Evolutionary conservation across 176 grass and related monocot species (phyloP), one percentile per base, ranked within the genome.

Genomic region (Guadua angustifolia): DNA sequence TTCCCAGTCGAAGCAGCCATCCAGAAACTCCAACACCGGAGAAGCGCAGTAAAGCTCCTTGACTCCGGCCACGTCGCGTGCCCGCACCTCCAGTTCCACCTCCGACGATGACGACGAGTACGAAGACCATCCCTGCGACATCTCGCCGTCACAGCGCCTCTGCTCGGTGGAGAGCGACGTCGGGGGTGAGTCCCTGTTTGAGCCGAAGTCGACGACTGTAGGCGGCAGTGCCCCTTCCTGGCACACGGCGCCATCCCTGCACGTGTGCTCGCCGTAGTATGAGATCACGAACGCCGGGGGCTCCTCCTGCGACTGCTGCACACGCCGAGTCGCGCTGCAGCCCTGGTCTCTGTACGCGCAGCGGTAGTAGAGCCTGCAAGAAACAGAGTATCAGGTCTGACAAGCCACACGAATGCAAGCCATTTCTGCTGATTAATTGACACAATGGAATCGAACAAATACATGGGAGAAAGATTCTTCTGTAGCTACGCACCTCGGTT

Each of bases 211-310:
- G 55, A 92, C 46, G 63, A 81, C 66, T 42, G 59, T 9, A 5
- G 88, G 80, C 16, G 58, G 82, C 69, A 36, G 24, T 6, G 67
- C 43, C 2, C 17, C 38, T 16, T 80, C 64, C 40, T 40, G 79
- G 2, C 58, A 42, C 17, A 56, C 42, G 32, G 65, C 58, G 43
- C 38, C 61, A 36, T 44, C 84, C 6, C 36, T 26, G 82, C 93
- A 94, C 1, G 90, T 86, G 85, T 94, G 93, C 1, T 88, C 71
- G 21, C 88, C 93, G 70, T 86, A 88, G 82, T 92, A 94, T n/a
- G 85, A 61, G 76, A 95, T 95, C 66, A 84, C 83, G 55, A 71
- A 93, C 74, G 64, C 82, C 13, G 71, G 44, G 1, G 75, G 83
- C 42, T 92, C 76, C 7, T 84, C 85, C 79, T 63, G 85, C 53